Base-by-base conservation (phyloP, 106 monocot species). In the Allium cepa region DNA sequence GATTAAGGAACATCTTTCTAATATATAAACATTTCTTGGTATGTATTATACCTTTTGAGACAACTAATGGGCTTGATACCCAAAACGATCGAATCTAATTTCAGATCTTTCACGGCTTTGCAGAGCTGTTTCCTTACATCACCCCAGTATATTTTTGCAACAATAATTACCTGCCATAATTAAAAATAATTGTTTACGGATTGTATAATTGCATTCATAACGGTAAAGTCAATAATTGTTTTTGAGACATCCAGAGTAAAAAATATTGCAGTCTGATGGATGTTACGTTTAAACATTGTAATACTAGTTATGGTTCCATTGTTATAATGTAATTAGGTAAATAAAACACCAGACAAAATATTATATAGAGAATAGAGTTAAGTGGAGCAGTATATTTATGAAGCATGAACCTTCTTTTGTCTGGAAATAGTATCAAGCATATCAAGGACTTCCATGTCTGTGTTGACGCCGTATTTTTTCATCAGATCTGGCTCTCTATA, bases 51-150 rank as follows among this genome's bases (percentile, higher is more conserved):
- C 93, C 89, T 89, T 69, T 78, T 69, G 68, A 94, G 57, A 50
- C 47, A 50, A 67, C 84, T 69, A 15, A 86, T 83, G 10, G 89
- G 89, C 53, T 89, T 78, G 79, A 86, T 94, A 8, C 93, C 93
- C 76, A 94, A 84, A 15, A 94, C 73, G 53, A 94, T 75, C 14
- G 86, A 84, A 58, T 77, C 77, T 50, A 94, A 73, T 63, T 86
- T 84, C 67, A 86, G 68, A 49, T 94, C 93, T 11, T 71, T 68
- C 58, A 72, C 84, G 3, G 89, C 84, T 15, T 82, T 72, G 50
- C 74, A 72, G 16, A 94, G 79, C 75, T 86, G 83, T 86, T 94
- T 89, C 75, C 89, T 74, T 9, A 89, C 84, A 73, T 94, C 93
- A 26, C 93, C 93, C 86, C 88, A 90, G 80, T 84, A 94, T 10